Percentiles rank a stretch among this genome's conserved stretches.
phyloP scores from a whole-genome alignment of 192 early-diverging fungal species.

The Jimgerdemannia lactiflua region DNA sequence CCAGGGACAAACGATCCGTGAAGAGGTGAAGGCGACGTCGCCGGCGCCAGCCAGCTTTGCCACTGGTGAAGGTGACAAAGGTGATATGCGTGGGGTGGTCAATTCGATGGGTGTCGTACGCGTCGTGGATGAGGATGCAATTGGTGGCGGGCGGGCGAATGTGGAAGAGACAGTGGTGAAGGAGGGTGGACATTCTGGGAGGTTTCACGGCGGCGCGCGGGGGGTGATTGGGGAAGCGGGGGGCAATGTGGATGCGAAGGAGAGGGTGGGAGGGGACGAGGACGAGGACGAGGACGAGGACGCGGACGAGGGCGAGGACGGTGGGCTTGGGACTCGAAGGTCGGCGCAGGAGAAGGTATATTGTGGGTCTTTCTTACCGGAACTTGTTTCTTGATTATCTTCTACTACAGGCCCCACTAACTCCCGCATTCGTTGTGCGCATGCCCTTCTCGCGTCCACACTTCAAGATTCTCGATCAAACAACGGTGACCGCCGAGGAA shows the following conservation, averaged over 20 bases:
- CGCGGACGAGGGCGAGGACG: constrained; percentile 28
- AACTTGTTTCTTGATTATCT: too few species aligned
- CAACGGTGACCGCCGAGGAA: constrained; percentile 47
- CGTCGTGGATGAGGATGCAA: background rate
- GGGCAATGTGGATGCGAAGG: constrained; percentile 1
- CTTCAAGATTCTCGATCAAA: constrained; percentile 34
- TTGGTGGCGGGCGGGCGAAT: background rate
- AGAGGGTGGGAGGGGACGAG: constrained; percentile 5
- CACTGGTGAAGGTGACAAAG: background rate
- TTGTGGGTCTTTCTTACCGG: background rate
- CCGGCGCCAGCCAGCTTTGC: background rate
- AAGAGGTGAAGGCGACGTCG: background rate
- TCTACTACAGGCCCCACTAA: too few species aligned
- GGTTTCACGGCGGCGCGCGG: background rate
- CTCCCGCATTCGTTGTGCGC: too few species aligned
- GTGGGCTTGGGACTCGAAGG: background rate
- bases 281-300: constrained; percentile 26
- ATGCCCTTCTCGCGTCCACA: too few species aligned
- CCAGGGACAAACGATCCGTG: background rate
- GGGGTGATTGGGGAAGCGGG: too few species aligned
- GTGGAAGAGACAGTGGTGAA: background rate
- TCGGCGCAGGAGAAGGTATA: background rate
- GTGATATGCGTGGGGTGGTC: too few species aligned
- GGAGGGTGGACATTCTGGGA: background rate
- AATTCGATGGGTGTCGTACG: background rate